Evolutionary conservation across 148 eudicot species (phyloP), one percentile per base, ranked within the genome.

Genomic region (Cornus suecica): DNA sequence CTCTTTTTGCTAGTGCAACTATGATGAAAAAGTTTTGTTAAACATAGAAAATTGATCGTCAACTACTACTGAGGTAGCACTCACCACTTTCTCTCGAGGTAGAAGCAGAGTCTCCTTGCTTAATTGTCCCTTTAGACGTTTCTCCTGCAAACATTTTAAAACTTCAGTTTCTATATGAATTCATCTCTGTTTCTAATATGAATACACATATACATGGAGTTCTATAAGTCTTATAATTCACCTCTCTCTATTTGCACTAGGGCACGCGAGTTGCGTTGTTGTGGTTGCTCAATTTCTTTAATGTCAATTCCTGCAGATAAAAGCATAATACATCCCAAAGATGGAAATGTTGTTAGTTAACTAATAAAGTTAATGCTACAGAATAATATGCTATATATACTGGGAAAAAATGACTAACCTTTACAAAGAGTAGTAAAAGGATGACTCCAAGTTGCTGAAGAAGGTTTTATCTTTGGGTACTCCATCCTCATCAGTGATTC

Each of bases 321-420:
- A 48, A 48, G 13, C 18, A 48, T 48, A 7, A 48, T 48, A 48
- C 13, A 58, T 58, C 62, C n/a, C 62, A 58, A 67, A 20, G 24
- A 37, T 18, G 29, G 7, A 11, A 6, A 67, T 22, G n/a, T 67
- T 32, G n/a, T 2, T 48, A 37, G 8, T 37, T 37, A 37, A 37
- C 7, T 37, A 5, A 37, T 6, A 37, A 37, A 37, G 42, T 37
- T 37, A 37, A 37, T 37, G 42, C 42, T 1, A 15, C 4, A 4
- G 13, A 3, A 1, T 24, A 37, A n/a, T 9, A 71, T 41, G 45
- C 45, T 41, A 41, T 41, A 41, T 9, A 52, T 52, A 52, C 2
- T 4, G 14, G 58, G 2, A 18, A 52, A 52, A 15, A 7, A 52
- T 41, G 66, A 73, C 76, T 34, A 73, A 73, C 76, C 76, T 73